phyloP scores from a whole-genome alignment of 352 stramenopile species.

The Globisporangium irregulare region DNA sequence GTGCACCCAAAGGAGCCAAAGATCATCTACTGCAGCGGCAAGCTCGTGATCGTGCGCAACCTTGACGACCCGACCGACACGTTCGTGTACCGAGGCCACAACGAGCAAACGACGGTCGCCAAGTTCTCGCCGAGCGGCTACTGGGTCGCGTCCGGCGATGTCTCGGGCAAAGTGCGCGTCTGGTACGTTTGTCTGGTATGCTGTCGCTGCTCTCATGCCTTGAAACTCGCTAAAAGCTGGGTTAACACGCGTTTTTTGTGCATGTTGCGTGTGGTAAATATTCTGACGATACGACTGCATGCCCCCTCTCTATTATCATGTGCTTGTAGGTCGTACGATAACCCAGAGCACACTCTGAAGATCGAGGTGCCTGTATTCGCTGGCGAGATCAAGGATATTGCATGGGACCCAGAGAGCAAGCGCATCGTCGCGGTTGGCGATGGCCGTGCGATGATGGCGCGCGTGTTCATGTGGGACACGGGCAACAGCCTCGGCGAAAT shows the following conservation, averaged over 20 bases:
- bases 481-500: conserved; percentile 95
- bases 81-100: conserved; percentile 96
- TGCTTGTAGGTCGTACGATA: conserved; percentile 86
- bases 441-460: conserved; percentile 69
- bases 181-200: conserved; percentile 54
- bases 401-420: conserved; percentile 96
- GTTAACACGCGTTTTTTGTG: too few species aligned
- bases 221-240: too few species aligned
- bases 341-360: conserved; percentile 96
- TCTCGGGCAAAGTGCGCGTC: conserved; percentile 90
- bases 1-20: conserved; percentile 87
- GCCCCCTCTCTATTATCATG: neutral
- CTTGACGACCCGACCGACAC: conserved; percentile 78
- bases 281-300: neutral
- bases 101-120: conserved; percentile 86
- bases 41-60: conserved; percentile 89
- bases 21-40: conserved; percentile 91
- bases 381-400: conserved; percentile 92
- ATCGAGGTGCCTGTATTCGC: conserved; percentile 90
- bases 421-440: conserved; percentile 90
- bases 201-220: too few species aligned
- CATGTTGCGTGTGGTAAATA: neutral
- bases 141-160: conserved; percentile 92
- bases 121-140: conserved; percentile 95
- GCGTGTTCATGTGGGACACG: conserved; percentile 97